phyloP scores from a whole-genome alignment of 805 yeast species.

The Metschnikowia proteae region DNA sequence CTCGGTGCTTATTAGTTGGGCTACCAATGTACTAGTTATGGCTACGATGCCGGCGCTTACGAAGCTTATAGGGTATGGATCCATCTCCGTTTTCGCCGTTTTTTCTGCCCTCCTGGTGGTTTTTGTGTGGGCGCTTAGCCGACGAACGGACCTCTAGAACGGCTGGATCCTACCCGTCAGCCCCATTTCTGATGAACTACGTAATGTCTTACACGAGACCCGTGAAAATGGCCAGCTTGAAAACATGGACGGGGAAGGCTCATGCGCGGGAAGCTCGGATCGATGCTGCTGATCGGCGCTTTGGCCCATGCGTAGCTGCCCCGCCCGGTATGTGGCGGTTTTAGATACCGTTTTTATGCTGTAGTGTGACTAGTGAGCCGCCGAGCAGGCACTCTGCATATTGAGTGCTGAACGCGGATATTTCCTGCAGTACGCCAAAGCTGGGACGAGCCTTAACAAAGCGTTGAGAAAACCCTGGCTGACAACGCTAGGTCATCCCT shows the following conservation, averaged over 20 bases:
- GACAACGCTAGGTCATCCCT: background rate
- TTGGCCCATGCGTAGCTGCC: background rate
- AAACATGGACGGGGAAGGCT: background rate
- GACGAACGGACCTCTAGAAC: background rate
- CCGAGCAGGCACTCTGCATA: constrained; percentile 6
- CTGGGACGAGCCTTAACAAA: background rate
- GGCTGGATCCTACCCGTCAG: background rate
- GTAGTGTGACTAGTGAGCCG: background rate
- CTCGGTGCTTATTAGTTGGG: constrained; percentile 22
- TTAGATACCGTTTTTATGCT: background rate
- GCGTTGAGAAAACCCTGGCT: background rate
- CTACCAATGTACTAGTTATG: constrained; percentile 22
- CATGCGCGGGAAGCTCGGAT: constrained; percentile 1
- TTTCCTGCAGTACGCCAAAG: background rate
- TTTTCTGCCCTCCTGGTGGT: constrained; percentile 17
- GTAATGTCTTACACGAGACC: background rate
- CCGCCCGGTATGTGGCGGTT: background rate
- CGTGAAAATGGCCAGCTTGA: background rate
- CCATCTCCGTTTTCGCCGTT: constrained; percentile 20
- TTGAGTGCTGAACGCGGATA: constrained; percentile 1
- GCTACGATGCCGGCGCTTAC: constrained; percentile 14
- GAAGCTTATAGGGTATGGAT: constrained; percentile 17
- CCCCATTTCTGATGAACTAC: background rate
- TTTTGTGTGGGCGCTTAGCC: constrained; percentile 7
- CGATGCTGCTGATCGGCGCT: background rate